phyloP scores from a whole-genome alignment of 345 rosid species.

The Cardamine occulta region DNA sequence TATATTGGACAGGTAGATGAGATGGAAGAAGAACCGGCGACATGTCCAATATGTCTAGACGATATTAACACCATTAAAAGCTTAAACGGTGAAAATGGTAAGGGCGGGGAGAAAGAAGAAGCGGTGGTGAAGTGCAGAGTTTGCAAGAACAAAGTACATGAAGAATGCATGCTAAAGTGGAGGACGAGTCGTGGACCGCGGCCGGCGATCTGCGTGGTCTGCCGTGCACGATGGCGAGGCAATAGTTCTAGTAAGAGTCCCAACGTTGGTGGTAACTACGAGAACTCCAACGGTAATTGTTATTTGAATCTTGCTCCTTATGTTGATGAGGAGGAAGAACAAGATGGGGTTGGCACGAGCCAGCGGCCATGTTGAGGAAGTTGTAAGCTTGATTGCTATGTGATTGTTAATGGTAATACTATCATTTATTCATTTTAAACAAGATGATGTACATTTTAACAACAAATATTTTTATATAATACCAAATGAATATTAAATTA shows the following conservation, averaged over 20 bases:
- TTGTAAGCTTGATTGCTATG: slow-evolving; percentile 3
- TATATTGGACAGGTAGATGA: slow-evolving; percentile 8
- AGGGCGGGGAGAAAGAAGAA: slow-evolving; percentile 32
- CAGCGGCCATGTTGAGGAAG: slow-evolving; percentile 33
- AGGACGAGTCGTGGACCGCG: slow-evolving; percentile 75
- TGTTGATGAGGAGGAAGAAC: slow-evolving; percentile 47
- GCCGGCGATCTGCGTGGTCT: slow-evolving; percentile 68
- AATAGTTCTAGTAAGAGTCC: slow-evolving; percentile 21
- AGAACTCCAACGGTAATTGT: slow-evolving; percentile 32
- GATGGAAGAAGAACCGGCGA: slow-evolving; percentile 46
- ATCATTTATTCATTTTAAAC: not conserved
- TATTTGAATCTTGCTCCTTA: slow-evolving; percentile 79
- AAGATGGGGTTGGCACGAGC: slow-evolving; percentile 41
- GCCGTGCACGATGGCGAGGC: slow-evolving; percentile 79
- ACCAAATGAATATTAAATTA: not conserved
- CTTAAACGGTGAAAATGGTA: not conserved
- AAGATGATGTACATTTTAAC: not conserved
- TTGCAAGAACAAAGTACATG: slow-evolving; percentile 75
- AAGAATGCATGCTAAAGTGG: slow-evolving; percentile 81
- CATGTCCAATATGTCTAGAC: slow-evolving; percentile 79
- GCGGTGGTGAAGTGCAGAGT: slow-evolving; percentile 61
- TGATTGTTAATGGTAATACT: slow-evolving; percentile 5
- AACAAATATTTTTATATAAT: not conserved
- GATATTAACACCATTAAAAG: slow-evolving; percentile 43
- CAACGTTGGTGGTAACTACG: slow-evolving; percentile 26